Evolutionary conservation across 2,329 filamentous ascomycete species (phyloP).

Genomic region (Colletotrichum viniferum): DNA sequence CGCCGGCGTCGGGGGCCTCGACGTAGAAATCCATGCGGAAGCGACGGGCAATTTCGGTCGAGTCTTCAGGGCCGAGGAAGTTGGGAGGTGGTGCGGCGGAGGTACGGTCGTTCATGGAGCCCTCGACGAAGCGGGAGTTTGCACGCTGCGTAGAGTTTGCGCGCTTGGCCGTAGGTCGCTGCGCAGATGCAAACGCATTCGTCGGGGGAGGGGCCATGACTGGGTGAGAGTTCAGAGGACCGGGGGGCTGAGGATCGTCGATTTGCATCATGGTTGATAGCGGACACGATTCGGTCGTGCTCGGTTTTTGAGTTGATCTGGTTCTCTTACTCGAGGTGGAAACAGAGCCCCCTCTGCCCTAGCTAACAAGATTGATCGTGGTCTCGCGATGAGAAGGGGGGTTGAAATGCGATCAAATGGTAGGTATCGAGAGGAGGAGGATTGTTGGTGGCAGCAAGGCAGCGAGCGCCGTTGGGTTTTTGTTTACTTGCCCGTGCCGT

Average conservation of each 20-base stretch:
- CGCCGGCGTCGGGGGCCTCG: constrained; percentile 22
- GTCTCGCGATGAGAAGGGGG: neutral
- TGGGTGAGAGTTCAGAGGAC: constrained; percentile 22
- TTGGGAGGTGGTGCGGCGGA: constrained; percentile 73
- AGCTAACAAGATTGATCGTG: neutral
- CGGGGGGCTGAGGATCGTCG: constrained; percentile 2
- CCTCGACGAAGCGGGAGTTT: constrained; percentile 68
- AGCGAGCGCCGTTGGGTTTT: neutral
- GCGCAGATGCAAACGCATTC: neutral
- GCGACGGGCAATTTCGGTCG: constrained; percentile 28
- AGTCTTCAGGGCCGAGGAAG: constrained; percentile 57
- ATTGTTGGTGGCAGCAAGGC: neutral
- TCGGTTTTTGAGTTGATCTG: neutral
- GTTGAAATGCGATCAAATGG: neutral
- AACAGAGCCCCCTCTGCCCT: neutral
- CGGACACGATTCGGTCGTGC: neutral
- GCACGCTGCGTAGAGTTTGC: constrained; percentile 18
- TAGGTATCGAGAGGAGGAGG: neutral
- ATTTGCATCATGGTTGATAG: neutral
- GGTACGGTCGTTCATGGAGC: constrained; percentile 83
- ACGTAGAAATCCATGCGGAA: constrained; percentile 23
- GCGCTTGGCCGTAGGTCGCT: constrained; percentile 13
- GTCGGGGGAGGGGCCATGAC: neutral
- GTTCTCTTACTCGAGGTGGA: neutral
- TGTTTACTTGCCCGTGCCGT: constrained; percentile 12